Conservation (phyloP, 2,329 filamentous ascomycete genomes). For the Catunica adiposa region DNA sequence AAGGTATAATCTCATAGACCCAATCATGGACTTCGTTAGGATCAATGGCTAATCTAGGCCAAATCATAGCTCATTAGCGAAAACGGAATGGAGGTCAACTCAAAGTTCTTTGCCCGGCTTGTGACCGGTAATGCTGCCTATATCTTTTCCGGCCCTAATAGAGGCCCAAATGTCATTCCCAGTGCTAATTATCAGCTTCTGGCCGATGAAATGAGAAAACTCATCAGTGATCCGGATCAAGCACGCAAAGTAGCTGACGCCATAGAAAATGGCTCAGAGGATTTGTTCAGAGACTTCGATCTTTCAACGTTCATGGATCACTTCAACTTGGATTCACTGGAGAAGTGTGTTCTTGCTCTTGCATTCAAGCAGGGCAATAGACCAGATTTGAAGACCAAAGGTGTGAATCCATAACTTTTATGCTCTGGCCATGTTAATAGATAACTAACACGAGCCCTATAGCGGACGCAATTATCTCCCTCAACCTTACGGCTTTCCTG, state of each 20-base stretch:
- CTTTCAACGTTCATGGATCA: constrained; percentile 91
- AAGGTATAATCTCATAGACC: constrained; percentile 44
- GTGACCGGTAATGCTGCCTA: constrained; percentile 79
- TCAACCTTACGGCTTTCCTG: constrained; percentile 61
- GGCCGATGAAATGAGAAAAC: constrained; percentile 69
- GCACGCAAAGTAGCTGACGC: constrained; percentile 84
- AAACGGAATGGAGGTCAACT: constrained; percentile 97
- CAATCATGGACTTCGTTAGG: not conserved
- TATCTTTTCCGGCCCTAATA: constrained; percentile 68
- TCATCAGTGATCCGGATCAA: constrained; percentile 64
- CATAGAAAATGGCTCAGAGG: constrained; percentile 76
- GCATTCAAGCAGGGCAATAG: constrained; percentile 75
- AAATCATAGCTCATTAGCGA: constrained; percentile 70
- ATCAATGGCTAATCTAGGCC: not conserved
- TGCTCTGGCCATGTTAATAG: constrained; percentile 8
- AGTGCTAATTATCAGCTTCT: constrained; percentile 67
- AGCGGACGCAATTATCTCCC: constrained; percentile 84
- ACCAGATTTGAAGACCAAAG: constrained; percentile 74
- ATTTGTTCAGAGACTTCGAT: constrained; percentile 91
- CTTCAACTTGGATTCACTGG: constrained; percentile 78
- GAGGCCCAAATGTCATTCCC: constrained; percentile 36
- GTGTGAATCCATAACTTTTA: constrained; percentile 32
- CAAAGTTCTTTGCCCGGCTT: constrained; percentile 86
- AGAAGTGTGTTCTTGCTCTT: constrained; percentile 73
- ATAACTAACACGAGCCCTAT: constrained; percentile 10